phyloP scores from a whole-genome alignment of 169 alveolate genomes.

The Perkinsus olseni region DNA sequence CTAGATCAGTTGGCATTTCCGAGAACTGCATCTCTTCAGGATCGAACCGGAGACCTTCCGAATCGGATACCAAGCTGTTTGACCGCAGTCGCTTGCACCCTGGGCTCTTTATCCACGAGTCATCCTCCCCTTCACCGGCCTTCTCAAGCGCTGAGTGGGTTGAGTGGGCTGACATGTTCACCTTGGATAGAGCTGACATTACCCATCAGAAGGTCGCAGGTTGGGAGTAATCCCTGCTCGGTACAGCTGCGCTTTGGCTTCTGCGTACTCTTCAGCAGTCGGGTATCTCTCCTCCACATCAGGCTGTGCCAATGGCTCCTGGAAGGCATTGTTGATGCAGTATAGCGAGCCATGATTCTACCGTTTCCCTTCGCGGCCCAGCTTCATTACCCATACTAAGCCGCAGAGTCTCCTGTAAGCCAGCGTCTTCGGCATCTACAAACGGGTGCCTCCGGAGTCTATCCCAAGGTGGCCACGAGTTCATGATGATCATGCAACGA shows the following conservation, averaged over 20 bases:
- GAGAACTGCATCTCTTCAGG: neutral
- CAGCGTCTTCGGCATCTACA: neutral
- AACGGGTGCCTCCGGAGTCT: too few relatives aligned
- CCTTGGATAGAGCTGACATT: too few relatives aligned
- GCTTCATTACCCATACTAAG: neutral
- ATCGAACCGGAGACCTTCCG: slow-evolving; percentile 1
- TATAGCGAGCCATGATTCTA: too few relatives aligned
- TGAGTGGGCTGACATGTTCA: neutral
- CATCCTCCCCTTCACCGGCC: neutral
- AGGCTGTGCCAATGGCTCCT: neutral
- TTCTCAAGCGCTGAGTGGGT: neutral
- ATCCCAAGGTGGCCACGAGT: too few relatives aligned
- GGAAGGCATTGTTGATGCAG: too few relatives aligned
- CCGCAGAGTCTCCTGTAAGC: neutral
- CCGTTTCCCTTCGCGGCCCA: neutral
- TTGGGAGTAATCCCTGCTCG: neutral
- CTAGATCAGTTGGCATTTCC: neutral
- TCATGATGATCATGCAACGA: too few relatives aligned
- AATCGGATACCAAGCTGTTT: neutral
- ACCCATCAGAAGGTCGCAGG: neutral
- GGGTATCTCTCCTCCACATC: neutral
- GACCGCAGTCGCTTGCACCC: neutral
- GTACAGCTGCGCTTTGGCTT: neutral
- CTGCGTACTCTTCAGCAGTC: neutral
- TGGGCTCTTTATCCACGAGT: neutral